Evolutionary conservation across 2,329 filamentous ascomycete species (phyloP).

Genomic region (Dendryphion nanum): DNA sequence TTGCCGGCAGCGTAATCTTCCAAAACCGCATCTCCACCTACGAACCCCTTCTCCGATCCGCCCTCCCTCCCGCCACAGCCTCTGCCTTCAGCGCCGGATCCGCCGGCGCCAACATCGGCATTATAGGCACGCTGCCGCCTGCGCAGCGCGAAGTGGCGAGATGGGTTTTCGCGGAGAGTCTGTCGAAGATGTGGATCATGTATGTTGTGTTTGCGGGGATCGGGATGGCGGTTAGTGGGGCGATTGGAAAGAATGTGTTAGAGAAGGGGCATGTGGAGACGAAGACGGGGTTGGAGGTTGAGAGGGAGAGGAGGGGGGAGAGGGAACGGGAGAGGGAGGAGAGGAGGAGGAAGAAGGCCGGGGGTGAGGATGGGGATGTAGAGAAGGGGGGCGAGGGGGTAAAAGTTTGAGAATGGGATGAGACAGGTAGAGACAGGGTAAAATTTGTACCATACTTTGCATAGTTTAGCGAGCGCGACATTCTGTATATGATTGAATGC

Average conservation of each 20-base stretch:
- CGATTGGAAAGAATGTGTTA: constrained; percentile 44
- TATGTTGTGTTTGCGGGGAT: constrained; percentile 43
- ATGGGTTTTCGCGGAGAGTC: constrained; percentile 42
- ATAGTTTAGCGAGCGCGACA: too few species aligned
- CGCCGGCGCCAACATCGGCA: constrained; percentile 60
- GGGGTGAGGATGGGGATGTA: too few species aligned
- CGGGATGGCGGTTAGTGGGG: constrained; percentile 40
- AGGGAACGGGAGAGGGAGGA: constrained; percentile 31
- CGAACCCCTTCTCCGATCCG: constrained; percentile 46
- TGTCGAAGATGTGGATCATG: constrained; percentile 52
- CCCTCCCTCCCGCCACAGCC: constrained; percentile 54
- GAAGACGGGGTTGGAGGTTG: constrained; percentile 48
- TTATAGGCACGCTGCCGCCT: constrained; percentile 54
- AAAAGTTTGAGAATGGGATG: too few species aligned
- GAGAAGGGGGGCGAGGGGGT: too few species aligned
- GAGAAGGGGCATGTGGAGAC: constrained; percentile 47
- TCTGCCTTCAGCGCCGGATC: constrained; percentile 56
- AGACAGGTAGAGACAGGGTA: too few species aligned
- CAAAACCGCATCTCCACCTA: constrained; percentile 69
- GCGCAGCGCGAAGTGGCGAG: constrained; percentile 45
- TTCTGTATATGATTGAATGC: too few species aligned
- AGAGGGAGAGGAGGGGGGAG: constrained; percentile 39
- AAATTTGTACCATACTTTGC: too few species aligned
- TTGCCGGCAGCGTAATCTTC: constrained; percentile 76
- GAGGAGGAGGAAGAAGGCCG: constrained; percentile 23